These are phyloP conservation scores for Trametes meyenii DNA, from an alignment of 768 basidiomycete genomes.

Conservation along the genomic window DNA sequence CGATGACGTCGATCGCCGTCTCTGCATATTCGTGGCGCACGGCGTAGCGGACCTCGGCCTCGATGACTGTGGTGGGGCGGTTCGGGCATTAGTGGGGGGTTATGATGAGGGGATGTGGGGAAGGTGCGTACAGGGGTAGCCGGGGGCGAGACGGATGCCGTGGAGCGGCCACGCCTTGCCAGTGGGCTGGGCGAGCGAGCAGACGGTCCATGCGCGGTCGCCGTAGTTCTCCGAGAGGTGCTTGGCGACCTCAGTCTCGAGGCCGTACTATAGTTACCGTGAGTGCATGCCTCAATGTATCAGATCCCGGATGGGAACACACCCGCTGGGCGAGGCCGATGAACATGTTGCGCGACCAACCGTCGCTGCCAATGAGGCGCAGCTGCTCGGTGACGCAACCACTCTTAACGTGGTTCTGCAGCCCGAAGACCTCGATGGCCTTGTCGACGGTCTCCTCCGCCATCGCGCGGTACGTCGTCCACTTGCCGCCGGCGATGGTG, in stretches of 20 bases:
- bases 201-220: conserved; percentile 95
- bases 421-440: conserved; percentile 77
- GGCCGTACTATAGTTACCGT: conserved; percentile 63
- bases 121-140: conserved; percentile 69
- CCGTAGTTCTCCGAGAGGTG: conserved; percentile 95
- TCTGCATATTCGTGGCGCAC: conserved; percentile 88
- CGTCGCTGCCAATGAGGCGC: conserved; percentile 88
- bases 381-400: conserved; percentile 80
- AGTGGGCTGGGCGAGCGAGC: conserved; percentile 75
- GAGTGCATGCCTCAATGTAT: background rate
- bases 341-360: conserved; percentile 96
- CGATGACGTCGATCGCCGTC: conserved; percentile 91
- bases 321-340: conserved; percentile 93
- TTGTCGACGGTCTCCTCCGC: conserved; percentile 91
- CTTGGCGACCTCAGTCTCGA: conserved; percentile 90
- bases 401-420: conserved; percentile 50
- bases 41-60: conserved; percentile 92
- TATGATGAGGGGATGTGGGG: background rate
- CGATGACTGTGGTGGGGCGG: conserved; percentile 58
- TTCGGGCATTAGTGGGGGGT: background rate
- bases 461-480: conserved; percentile 98
- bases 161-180: conserved; percentile 85
- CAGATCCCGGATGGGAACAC: conserved; percentile 30
- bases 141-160: conserved; percentile 67
- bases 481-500: conserved; percentile 97